Base-by-base conservation (phyloP, 257 asterid species). In the Gentiana dahurica region DNA sequence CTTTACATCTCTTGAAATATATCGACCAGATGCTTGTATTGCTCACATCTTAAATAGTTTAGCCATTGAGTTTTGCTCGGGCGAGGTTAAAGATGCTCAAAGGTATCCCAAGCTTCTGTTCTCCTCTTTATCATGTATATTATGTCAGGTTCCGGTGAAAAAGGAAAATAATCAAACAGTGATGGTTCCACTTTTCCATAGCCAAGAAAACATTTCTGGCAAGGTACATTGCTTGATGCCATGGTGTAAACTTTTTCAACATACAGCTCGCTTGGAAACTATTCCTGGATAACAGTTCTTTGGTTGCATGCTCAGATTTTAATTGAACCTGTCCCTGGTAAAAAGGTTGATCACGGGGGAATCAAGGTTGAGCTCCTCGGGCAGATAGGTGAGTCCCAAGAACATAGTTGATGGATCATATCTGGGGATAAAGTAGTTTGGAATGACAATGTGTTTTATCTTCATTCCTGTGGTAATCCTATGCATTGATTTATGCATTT, bases 321-420 rank as follows among this genome's bases (percentile, higher is more conserved):
- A 36, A 54, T 91, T 1, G 98, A 91, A 71, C 98, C 98, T 53
- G 71, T 91, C 58, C 72, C 89, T 8, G 98, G 98, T 67, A 91
- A 91, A 84, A 91, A 91, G 85, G 98, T 87, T 61, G 97, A 91
- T 57, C 98, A 91, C 79, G 87, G 85, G 61, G 98, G 98, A 63
- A 85, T 91, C 72, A 91, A 91, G 72, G 94, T 91, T 73, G 98
- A 91, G 82, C 96, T 91, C 69, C 98, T 91, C 78, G 98, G 98
- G 57, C 98, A 91, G 89, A 91, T 91, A 81, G 98, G 98, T 91
- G 61, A 52, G 81, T 57, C 58, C 54, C 34, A 3, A 45, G 38
- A 15, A 32, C 44, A 12, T 24, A 32, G 53, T 15, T 6, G 9
- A 8, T 49, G 47, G 4, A 35, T 64, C 24, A 13, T 49, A 32